Evolutionary conservation across 1,284 basidiomycete genomes (phyloP).

Genomic region (Moniliophthora roreri): DNA sequence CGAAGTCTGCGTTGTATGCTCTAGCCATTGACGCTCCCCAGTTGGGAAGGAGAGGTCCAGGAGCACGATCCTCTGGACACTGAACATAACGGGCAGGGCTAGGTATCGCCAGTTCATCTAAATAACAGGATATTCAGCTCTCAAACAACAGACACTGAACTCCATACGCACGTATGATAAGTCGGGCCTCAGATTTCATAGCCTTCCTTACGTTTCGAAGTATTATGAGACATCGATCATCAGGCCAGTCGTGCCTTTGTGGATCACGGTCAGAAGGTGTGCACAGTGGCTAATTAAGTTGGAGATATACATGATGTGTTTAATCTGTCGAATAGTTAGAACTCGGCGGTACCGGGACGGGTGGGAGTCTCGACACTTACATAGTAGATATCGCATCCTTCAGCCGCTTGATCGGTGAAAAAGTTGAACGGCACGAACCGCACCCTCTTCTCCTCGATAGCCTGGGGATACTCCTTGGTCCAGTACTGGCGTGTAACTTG

Average conservation of each 20-base stretch:
- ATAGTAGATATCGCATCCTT: constrained; percentile 43
- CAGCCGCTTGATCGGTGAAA: constrained; percentile 38
- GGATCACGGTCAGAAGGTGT: neutral
- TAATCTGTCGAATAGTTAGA: too few species aligned
- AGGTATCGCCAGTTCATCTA: too few species aligned
- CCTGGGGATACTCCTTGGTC: constrained; percentile 17
- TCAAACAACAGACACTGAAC: too few species aligned
- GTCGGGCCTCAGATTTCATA: constrained; percentile 25
- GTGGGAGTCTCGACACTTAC: too few species aligned
- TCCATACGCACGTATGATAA: constrained; percentile 31
- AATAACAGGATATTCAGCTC: too few species aligned
- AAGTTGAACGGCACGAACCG: constrained; percentile 45
- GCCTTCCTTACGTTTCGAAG: constrained; percentile 24
- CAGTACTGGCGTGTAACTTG: too few species aligned
- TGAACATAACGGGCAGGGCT: too few species aligned
- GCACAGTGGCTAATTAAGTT: neutral
- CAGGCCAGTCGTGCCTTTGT: constrained; percentile 27
- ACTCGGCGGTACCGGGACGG: too few species aligned
- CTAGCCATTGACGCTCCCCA: constrained; percentile 24
- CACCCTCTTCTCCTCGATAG: constrained; percentile 32
- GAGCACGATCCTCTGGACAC: constrained; percentile 16
- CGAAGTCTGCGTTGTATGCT: constrained; percentile 27
- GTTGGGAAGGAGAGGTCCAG: constrained; percentile 25
- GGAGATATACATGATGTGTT: constrained; percentile 10
- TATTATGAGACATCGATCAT: constrained; percentile 24